phyloP scores from a whole-genome alignment of 768 basidiomycete genomes.

The Hypsizygus marmoreus region DNA sequence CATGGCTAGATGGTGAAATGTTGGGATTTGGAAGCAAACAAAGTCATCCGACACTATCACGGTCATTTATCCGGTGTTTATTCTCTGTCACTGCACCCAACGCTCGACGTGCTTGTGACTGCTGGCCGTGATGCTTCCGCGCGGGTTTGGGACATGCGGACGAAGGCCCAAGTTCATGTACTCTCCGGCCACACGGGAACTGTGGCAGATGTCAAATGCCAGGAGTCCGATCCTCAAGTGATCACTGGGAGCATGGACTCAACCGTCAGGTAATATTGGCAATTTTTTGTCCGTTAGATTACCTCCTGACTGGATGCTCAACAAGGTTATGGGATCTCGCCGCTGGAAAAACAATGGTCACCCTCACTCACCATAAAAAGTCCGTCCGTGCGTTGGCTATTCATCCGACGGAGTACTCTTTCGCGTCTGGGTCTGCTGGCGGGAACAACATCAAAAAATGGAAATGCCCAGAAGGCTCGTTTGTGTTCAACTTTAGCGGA shows the following conservation, averaged over 20 bases:
- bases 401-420: constrained; percentile 95
- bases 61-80: constrained; percentile 99
- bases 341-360: constrained; percentile 95
- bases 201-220: constrained; percentile 93
- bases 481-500: constrained; percentile 95
- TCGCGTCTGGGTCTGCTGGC: constrained; percentile 94
- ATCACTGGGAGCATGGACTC: constrained; percentile 99
- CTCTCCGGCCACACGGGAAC: constrained; percentile 93
- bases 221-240: constrained; percentile 97
- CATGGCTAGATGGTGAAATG: constrained; percentile 93
- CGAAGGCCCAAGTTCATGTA: constrained; percentile 93
- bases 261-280: constrained; percentile 89
- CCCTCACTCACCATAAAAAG: constrained; percentile 99
- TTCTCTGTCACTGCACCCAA: constrained; percentile 88
- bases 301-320: too few relatives aligned
- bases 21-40: constrained; percentile 98
- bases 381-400: constrained; percentile 92
- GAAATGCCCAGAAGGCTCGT: constrained; percentile 96
- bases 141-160: constrained; percentile 99
- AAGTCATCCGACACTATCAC: constrained; percentile 98
- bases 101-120: constrained; percentile 93
- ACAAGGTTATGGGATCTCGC: constrained; percentile 98
- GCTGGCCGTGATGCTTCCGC: constrained; percentile 96
- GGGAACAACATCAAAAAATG: constrained; percentile 99
- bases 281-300: too few relatives aligned